Evolutionary conservation across 805 yeast species (phyloP).

Genomic region (Saccharomycopsis fermentans): DNA sequence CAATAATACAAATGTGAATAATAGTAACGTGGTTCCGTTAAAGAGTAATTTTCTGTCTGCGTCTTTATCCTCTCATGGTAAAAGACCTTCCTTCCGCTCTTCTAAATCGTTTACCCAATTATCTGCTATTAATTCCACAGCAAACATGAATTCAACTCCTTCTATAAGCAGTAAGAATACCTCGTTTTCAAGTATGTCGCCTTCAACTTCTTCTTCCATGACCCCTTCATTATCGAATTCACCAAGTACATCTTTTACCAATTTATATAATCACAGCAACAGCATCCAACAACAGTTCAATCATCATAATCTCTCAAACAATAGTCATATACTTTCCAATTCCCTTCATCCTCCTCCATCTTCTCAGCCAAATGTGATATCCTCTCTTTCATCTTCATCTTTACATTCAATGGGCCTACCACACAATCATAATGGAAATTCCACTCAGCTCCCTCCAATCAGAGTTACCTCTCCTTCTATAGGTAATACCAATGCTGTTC

Average conservation of each 20-base stretch:
- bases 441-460: slow-evolving; percentile 9
- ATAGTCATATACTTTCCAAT: background rate
- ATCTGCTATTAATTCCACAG: background rate
- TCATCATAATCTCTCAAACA: background rate
- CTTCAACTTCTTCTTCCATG: slow-evolving; percentile 24
- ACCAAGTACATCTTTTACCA: slow-evolving; percentile 27
- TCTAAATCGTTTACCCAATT: slow-evolving; percentile 6
- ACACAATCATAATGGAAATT: background rate
- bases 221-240: slow-evolving; percentile 35
- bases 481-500: background rate
- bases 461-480: background rate
- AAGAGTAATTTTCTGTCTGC: slow-evolving; percentile 4
- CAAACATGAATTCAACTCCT: background rate
- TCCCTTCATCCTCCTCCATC: background rate
- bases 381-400: slow-evolving; percentile 9
- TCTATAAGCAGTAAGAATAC: background rate
- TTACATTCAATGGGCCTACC: slow-evolving; percentile 6
- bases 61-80: background rate
- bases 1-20: background rate
- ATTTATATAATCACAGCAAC: slow-evolving; percentile 5
- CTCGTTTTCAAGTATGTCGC: background rate
- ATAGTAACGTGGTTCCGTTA: background rate
- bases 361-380: slow-evolving; percentile 2
- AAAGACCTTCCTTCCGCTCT: slow-evolving; percentile 1
- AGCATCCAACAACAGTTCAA: background rate